A percentile compares a stretch with the other conserved stretches of the same genome.
Conservation (phyloP, 495 filamentous ascomycete genomes). For the Amphirosellinia nigrospora region DNA sequence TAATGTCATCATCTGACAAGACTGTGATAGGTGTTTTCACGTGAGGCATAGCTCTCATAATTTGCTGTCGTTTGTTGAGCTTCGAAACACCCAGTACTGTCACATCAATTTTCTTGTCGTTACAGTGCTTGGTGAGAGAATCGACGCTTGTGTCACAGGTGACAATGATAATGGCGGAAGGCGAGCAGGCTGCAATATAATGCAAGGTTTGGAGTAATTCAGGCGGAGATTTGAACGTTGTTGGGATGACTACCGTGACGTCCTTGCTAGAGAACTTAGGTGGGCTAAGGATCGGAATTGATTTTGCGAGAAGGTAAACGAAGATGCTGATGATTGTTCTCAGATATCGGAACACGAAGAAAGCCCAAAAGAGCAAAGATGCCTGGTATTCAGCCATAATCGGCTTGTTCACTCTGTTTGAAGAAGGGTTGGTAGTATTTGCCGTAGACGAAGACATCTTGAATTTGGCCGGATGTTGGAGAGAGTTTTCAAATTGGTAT, state of each 20-base stretch:
- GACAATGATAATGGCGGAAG: constrained; percentile 37
- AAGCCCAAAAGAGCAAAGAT: constrained; percentile 11
- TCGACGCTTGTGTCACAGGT: constrained; percentile 37
- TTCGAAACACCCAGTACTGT: too few relatives aligned
- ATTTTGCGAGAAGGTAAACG: constrained; percentile 69
- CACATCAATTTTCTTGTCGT: too few relatives aligned
- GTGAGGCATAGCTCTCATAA: constrained; percentile 78
- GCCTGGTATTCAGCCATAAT: neutral
- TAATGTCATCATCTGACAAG: too few relatives aligned
- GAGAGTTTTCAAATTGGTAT: too few relatives aligned
- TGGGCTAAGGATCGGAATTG: constrained; percentile 65
- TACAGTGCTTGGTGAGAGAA: constrained; percentile 27
- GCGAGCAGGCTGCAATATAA: constrained; percentile 38
- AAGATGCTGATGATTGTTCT: constrained; percentile 69
- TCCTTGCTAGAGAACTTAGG: constrained; percentile 70
- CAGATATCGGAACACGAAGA: constrained; percentile 56
- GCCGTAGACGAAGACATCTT: too few relatives aligned
- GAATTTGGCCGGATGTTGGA: too few relatives aligned
- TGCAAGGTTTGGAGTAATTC: constrained; percentile 37
- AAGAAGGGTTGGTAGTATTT: too few relatives aligned
- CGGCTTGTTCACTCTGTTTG: too few relatives aligned
- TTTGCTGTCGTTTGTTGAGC: constrained; percentile 80
- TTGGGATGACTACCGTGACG: constrained; percentile 77
- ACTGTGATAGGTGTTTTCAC: constrained; percentile 72
- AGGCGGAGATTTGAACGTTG: constrained; percentile 57